Conservation (phyloP, 768 basidiomycete genomes). For the Cubamyces lactineus region DNA sequence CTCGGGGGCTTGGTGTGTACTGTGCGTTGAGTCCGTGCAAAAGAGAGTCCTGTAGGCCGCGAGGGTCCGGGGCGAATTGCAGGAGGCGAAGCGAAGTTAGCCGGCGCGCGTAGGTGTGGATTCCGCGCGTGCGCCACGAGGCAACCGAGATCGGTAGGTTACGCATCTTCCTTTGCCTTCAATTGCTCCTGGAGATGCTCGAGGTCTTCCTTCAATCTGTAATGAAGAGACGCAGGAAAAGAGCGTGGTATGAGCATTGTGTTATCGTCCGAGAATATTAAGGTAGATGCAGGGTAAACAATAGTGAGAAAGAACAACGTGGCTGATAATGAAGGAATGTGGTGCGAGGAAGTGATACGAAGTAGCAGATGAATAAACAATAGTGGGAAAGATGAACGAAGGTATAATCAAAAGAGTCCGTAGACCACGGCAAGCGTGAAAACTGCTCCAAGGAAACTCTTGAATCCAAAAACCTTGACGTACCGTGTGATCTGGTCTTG, state of each 20-base stretch:
- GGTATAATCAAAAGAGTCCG: constrained; percentile 37
- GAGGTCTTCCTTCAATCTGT: constrained; percentile 72
- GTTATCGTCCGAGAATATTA: constrained; percentile 20
- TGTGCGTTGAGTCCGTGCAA: constrained; percentile 15
- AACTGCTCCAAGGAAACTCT: constrained; percentile 55
- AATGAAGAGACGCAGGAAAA: constrained; percentile 20
- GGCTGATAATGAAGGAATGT: constrained; percentile 4
- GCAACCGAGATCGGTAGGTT: constrained; percentile 26
- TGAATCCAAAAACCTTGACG: constrained; percentile 62
- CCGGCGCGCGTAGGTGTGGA: constrained; percentile 16
- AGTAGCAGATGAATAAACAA: constrained; percentile 40
- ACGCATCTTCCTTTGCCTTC: constrained; percentile 35
- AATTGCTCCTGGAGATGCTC: constrained; percentile 50
- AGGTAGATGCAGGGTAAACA: constrained; percentile 12
- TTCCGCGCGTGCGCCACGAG: constrained; percentile 36
- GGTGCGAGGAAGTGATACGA: constrained; percentile 5
- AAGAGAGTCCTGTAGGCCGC: constrained; percentile 1
- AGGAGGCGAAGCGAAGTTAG: constrained; percentile 20
- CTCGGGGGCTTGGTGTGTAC: constrained; percentile 12
- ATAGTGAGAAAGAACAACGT: constrained; percentile 26
- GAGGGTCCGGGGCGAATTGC: constrained; percentile 18
- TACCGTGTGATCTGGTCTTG: constrained; percentile 80
- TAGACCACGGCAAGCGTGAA: constrained; percentile 59
- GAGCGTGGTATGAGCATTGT: constrained; percentile 28
- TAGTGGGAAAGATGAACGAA: neutral